These are phyloP conservation scores for Trichoderma harzianum DNA, from an alignment of 2,329 filamentous ascomycete species.

Conservation along the genomic window DNA sequence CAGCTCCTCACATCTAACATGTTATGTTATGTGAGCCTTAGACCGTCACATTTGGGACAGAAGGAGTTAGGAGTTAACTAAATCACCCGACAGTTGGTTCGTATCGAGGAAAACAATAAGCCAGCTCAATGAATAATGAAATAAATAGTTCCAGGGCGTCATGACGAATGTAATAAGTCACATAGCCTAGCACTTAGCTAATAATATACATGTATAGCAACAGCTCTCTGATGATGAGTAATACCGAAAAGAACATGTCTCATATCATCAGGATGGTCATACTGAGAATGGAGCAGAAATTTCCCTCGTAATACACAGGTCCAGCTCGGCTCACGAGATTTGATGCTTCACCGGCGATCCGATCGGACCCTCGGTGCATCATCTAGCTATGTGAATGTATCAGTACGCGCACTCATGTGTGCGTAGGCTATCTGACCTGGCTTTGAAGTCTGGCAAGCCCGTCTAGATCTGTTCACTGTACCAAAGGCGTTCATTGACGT, in stretches of 20 bases:
- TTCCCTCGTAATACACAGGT: background rate
- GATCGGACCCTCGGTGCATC: background rate
- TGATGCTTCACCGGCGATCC: background rate
- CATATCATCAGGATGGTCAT: background rate
- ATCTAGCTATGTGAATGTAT: background rate
- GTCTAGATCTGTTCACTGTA: background rate
- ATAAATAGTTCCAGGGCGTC: too few relatives aligned
- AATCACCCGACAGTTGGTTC: too few relatives aligned
- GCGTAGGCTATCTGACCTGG: background rate
- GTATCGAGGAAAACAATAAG: too few relatives aligned
- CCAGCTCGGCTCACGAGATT: background rate
- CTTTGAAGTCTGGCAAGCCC: background rate
- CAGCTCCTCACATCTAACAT: too few relatives aligned
- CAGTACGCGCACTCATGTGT: background rate
- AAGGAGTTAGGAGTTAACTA: too few relatives aligned
- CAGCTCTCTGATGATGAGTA: too few relatives aligned
- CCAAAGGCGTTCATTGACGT: background rate
- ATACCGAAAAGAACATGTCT: background rate
- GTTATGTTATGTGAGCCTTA: too few relatives aligned
- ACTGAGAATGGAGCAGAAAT: background rate
- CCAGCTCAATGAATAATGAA: too few relatives aligned
- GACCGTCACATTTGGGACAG: too few relatives aligned
- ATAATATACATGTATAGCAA: too few relatives aligned
- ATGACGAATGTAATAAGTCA: too few relatives aligned
- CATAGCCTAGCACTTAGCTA: too few relatives aligned